A percentile compares a stretch with the other conserved stretches of the same genome.
phyloP scores from a whole-genome alignment of 768 basidiomycete species.

The Amanita jacksonii region DNA sequence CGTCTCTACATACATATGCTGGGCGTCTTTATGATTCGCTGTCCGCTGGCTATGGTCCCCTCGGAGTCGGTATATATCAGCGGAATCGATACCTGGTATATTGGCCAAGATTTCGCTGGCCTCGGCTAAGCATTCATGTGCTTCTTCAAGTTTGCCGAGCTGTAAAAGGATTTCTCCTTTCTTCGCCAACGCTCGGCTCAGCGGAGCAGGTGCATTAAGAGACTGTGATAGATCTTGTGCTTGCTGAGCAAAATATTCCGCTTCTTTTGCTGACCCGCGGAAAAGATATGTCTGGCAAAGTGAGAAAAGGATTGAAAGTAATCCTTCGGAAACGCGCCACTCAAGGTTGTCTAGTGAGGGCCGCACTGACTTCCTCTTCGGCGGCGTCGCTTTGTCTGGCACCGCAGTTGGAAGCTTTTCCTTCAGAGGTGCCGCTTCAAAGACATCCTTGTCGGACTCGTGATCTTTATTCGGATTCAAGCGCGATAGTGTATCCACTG shows the following conservation, averaged over 20 bases:
- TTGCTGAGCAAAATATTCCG: conserved; percentile 76
- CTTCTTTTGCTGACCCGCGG: conserved; percentile 77
- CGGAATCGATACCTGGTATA: conserved; percentile 46
- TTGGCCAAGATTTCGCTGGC: conserved; percentile 38
- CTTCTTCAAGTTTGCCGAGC: conserved; percentile 49
- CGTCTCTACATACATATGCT: conserved; percentile 45
- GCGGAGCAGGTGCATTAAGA: conserved; percentile 54
- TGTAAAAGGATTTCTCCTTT: conserved; percentile 65
- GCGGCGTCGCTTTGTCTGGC: conserved; percentile 12
- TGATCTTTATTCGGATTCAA: conserved; percentile 28
- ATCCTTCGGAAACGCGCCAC: conserved; percentile 69
- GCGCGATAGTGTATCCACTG: conserved; percentile 57
- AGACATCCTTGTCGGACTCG: conserved; percentile 44
- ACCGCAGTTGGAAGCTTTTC: conserved; percentile 28
- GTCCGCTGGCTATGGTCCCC: conserved; percentile 42
- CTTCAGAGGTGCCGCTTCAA: conserved; percentile 37
- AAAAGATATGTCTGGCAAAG: conserved; percentile 54
- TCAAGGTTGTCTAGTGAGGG: conserved; percentile 30
- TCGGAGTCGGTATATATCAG: conserved; percentile 44
- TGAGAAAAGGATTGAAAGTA: conserved; percentile 56
- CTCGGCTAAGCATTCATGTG: conserved; percentile 39
- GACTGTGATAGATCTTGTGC: conserved; percentile 64
- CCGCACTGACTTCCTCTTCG: conserved; percentile 14
- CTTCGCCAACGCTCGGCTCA: conserved; percentile 54
- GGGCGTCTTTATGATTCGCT: conserved; percentile 35